These are phyloP conservation scores for Trametes cubensis DNA, from an alignment of 768 basidiomycete genomes.

Conservation along the genomic window DNA sequence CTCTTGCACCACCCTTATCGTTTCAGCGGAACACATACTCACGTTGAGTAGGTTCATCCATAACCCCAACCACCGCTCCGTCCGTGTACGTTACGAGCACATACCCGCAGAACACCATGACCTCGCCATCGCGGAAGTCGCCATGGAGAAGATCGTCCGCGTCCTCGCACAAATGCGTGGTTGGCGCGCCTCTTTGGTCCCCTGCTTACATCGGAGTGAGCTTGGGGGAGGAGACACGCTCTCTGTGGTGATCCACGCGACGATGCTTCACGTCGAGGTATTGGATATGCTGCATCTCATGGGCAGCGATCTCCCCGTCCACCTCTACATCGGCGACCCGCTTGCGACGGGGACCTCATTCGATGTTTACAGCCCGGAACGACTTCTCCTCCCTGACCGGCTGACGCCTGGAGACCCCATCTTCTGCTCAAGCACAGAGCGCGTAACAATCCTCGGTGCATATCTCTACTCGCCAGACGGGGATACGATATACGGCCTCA, in stretches of 20 bases:
- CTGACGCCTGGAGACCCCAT: slow-evolving; percentile 20
- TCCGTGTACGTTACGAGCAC: slow-evolving; percentile 20
- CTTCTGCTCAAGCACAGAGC: slow-evolving; percentile 20
- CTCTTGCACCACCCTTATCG: no score
- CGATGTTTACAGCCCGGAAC: slow-evolving; percentile 23
- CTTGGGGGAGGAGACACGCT: not conserved
- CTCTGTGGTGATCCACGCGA: slow-evolving; percentile 17
- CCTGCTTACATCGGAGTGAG: slow-evolving; percentile 10
- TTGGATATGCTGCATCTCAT: slow-evolving; percentile 20
- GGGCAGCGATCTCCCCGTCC: slow-evolving; percentile 19
- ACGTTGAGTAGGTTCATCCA: slow-evolving; percentile 17
- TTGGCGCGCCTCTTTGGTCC: slow-evolving; percentile 16
- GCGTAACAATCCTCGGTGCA: slow-evolving; percentile 15
- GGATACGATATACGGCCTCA: slow-evolving; percentile 18
- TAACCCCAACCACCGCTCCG: slow-evolving; percentile 19
- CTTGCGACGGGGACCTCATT: slow-evolving; percentile 21
- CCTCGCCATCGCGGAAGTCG: slow-evolving; percentile 9
- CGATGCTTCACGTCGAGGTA: slow-evolving; percentile 16
- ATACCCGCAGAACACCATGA: slow-evolving; percentile 16
- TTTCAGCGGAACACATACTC: not conserved
- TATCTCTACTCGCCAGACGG: slow-evolving; percentile 18
- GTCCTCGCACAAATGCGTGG: slow-evolving; percentile 6
- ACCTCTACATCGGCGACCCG: slow-evolving; percentile 26
- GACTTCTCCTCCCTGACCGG: slow-evolving; percentile 7
- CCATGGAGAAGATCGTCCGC: slow-evolving; percentile 9